A percentile compares a stretch with the other conserved stretches of the same genome.
These are phyloP conservation scores for Typha latifolia DNA, from an alignment of 176 grass and related monocot species.

Conservation along the genomic window DNA sequence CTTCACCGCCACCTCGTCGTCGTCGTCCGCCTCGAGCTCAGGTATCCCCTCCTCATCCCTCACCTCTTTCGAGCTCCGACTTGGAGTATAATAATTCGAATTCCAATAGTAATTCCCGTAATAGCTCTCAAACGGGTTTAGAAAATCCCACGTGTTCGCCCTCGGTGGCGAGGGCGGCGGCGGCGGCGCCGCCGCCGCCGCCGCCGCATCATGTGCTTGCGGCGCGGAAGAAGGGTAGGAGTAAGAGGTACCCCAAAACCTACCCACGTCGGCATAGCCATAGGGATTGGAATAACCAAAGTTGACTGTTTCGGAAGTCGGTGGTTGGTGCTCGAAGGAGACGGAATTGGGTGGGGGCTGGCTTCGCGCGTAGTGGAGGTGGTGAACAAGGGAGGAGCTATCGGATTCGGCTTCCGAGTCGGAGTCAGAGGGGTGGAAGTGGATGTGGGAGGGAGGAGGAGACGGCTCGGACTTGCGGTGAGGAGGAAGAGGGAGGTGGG, in stretches of 20 bases:
- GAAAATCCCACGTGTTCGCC: slow-evolving; percentile 70
- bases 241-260: not conserved
- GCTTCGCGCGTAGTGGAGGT: slow-evolving; percentile 48
- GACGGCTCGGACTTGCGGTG: slow-evolving; percentile 14
- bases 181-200: not conserved
- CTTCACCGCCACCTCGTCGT: slow-evolving; percentile 30
- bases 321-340: slow-evolving; percentile 31
- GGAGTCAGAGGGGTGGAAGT: slow-evolving; percentile 22
- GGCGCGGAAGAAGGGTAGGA: not conserved
- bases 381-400: slow-evolving; percentile 12
- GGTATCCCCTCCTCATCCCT: slow-evolving; percentile 96
- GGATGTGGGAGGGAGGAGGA: slow-evolving; percentile 37
- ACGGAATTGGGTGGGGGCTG: slow-evolving; percentile 47
- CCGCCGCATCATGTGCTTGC: slow-evolving; percentile 1
- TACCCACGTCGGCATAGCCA: slow-evolving; percentile 9
- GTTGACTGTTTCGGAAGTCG: slow-evolving; percentile 28
- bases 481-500: slow-evolving; percentile 12
- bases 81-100: slow-evolving; percentile 49
- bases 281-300: slow-evolving; percentile 30
- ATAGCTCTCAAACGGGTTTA: slow-evolving; percentile 66
- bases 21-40: slow-evolving; percentile 60
- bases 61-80: slow-evolving; percentile 76
- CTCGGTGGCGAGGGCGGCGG: slow-evolving; percentile 54
- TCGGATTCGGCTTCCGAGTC: slow-evolving; percentile 6
- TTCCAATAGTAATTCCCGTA: slow-evolving; percentile 32